Base-by-base conservation (phyloP, 306 rosid genomes). In the Medicago lupulina region DNA sequence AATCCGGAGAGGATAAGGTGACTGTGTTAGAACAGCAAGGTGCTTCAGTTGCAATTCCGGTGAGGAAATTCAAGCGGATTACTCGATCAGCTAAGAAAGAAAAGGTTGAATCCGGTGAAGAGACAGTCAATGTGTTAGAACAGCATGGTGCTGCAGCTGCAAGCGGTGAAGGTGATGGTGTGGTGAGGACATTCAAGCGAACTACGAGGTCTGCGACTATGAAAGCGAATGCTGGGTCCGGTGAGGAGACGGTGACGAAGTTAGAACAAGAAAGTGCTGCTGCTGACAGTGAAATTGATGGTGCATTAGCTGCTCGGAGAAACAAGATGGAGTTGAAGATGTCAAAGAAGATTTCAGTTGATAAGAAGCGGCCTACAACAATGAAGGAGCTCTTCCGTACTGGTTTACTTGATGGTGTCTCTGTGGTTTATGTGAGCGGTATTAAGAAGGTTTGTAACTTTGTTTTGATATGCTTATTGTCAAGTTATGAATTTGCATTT, bases 391-490 rank as follows among this genome's bases (percentile, higher is more conserved):
- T 94, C 8, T 92, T 94, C 11, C 89, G 83, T 21, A 92, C 95
- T 0, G 96, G 98, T 43, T 85, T 92, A 47, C 93, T 94, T n/a
- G 97, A 94, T 69, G 96, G 97, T 4, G 82, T 92, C 23, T 77
- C 93, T 2, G 97, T 94, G 39, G 84, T 94, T 75, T 94, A 92
- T 88, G 87, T 84, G 87, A 93, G 96, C 69, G 86, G 88, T 73
- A 85, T 53, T 71, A 70, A 86, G 81, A 89, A 93, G 97, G 97
- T 94, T 73, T 2, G 74, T 21, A 5, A 49, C n/a, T 71, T 76
- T 39, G 2, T 18, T 55, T 55, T 9, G 14, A 50, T 75, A 10
- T 40, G 38, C 64, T 53, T 36, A 39, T 39, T 60, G 10, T 18
- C 19, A 49, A 50, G 9, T 67, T 47, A 54, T 21, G 25, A 31